phyloP scores from a whole-genome alignment of 2,329 filamentous ascomycete genomes.

The Ilyonectria destructans region DNA sequence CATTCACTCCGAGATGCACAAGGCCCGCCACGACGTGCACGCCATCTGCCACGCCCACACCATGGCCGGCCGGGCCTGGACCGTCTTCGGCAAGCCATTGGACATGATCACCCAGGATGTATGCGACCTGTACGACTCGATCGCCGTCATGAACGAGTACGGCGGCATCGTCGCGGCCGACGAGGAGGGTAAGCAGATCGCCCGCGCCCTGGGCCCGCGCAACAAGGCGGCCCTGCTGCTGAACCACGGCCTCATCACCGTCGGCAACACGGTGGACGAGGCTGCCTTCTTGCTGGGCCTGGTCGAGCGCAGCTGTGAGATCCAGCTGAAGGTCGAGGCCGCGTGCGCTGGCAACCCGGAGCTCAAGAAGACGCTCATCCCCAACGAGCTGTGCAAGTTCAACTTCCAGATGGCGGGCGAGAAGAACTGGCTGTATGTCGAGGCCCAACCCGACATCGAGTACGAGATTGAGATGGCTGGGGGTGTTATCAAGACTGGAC shows the following conservation, averaged over 20 bases:
- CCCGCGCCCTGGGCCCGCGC: conserved; percentile 70
- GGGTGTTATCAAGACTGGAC: conserved; percentile 33
- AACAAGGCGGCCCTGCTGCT: conserved; percentile 77
- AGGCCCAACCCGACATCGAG: conserved; percentile 65
- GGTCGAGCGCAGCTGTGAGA: conserved; percentile 26
- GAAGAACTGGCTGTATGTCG: conserved; percentile 62
- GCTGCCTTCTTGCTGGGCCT: conserved; percentile 69
- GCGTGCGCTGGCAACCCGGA: conserved; percentile 65
- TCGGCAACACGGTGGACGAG: conserved; percentile 81
- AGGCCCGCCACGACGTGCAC: conserved; percentile 75
- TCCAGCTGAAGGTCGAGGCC: conserved; percentile 67
- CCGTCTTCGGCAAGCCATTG: conserved; percentile 74
- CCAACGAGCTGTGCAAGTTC: conserved; percentile 57
- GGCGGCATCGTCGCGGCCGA: conserved; percentile 70
- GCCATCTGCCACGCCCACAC: conserved; percentile 81
- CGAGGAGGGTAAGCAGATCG: conserved; percentile 77
- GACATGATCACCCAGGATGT: conserved; percentile 83
- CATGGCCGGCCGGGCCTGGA: conserved; percentile 78
- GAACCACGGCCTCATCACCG: conserved; percentile 82
- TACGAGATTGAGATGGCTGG: conserved; percentile 62
- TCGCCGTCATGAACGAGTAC: conserved; percentile 75
- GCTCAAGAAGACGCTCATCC: conserved; percentile 60
- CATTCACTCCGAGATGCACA: conserved; percentile 80
- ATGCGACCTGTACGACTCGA: conserved; percentile 72
- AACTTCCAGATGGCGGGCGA: conserved; percentile 64